Conservation (phyloP, 257 asterid genomes). For the Plantago elongata region DNA sequence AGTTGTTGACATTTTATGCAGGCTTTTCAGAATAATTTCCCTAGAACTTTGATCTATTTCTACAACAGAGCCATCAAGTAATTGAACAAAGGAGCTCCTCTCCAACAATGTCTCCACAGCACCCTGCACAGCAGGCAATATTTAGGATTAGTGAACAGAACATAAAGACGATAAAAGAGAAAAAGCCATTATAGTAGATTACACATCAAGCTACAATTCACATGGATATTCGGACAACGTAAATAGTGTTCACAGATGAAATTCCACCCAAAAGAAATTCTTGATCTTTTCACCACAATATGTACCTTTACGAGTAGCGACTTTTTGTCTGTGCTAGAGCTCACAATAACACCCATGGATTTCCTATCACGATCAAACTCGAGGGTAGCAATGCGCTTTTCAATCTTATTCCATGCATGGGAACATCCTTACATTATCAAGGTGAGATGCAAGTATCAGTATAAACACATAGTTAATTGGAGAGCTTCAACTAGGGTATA, state of each 20-base stretch:
- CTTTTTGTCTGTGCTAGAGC: constrained; percentile 56
- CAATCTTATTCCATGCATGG: constrained; percentile 62
- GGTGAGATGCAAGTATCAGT: constrained; percentile 26
- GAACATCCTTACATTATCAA: constrained; percentile 56
- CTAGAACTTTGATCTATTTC: constrained; percentile 49
- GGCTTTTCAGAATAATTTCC: constrained; percentile 56
- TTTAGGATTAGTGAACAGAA: constrained; percentile 11
- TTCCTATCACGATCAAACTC: constrained; percentile 98
- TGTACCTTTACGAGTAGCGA: constrained; percentile 79
- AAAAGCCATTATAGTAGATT: neutral
- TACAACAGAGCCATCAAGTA: constrained; percentile 70
- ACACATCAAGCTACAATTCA: neutral
- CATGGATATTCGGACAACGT: constrained; percentile 4
- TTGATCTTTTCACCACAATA: constrained; percentile 12
- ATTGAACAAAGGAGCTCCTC: constrained; percentile 83
- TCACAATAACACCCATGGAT: constrained; percentile 94
- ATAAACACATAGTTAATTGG: neutral
- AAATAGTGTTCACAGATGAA: constrained; percentile 1
- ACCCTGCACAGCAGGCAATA: constrained; percentile 49
- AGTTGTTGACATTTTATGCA: constrained; percentile 70
- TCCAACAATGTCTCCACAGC: constrained; percentile 92
- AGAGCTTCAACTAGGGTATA: constrained; percentile 1
- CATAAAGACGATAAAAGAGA: constrained; percentile 1
- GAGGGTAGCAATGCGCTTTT: constrained; percentile 87
- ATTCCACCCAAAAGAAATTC: constrained; percentile 8